Evolutionary conservation across 805 yeast genomes (phyloP).

Genomic region (Saturnispora sanitii): DNA sequence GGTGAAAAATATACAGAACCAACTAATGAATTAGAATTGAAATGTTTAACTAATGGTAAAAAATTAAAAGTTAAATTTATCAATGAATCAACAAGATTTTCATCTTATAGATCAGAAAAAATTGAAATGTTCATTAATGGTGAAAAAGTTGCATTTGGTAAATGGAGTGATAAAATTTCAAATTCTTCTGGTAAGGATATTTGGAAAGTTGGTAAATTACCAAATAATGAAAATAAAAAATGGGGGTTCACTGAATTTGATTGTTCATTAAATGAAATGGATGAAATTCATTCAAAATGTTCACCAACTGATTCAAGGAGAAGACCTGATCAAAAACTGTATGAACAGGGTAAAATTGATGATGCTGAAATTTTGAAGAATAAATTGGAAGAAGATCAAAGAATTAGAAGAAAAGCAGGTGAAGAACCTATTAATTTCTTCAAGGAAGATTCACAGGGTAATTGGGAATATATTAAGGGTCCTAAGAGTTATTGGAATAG

Average conservation of each 20-base stretch:
- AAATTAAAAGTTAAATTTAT: slow-evolving; percentile 60
- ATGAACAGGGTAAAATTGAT: slow-evolving; percentile 60
- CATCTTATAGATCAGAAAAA: slow-evolving; percentile 74
- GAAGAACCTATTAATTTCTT: slow-evolving; percentile 54
- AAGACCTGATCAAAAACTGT: slow-evolving; percentile 74
- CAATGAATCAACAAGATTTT: slow-evolving; percentile 75
- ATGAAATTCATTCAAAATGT: slow-evolving; percentile 55
- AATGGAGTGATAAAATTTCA: slow-evolving; percentile 69
- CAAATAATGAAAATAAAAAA: slow-evolving; percentile 47
- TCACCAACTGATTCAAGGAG: slow-evolving; percentile 86
- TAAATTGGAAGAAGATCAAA: slow-evolving; percentile 67
- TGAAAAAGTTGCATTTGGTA: slow-evolving; percentile 42
- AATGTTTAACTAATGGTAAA: slow-evolving; percentile 51
- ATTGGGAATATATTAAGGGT: slow-evolving; percentile 51
- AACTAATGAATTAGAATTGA: slow-evolving; percentile 51
- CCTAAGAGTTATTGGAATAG: slow-evolving; percentile 68
- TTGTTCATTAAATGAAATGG: slow-evolving; percentile 71
- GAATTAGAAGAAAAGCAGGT: slow-evolving; percentile 58
- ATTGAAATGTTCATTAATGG: slow-evolving; percentile 35
- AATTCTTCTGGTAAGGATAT: slow-evolving; percentile 35
- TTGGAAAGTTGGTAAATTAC: slow-evolving; percentile 66
- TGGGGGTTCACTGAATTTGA: slow-evolving; percentile 85
- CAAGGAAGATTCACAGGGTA: slow-evolving; percentile 30
- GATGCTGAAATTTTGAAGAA: slow-evolving; percentile 64
- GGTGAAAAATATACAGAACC: slow-evolving; percentile 96